These are phyloP conservation scores for Agastache rugosa DNA, from an alignment of 257 asterid genomes.

Conservation along the genomic window DNA sequence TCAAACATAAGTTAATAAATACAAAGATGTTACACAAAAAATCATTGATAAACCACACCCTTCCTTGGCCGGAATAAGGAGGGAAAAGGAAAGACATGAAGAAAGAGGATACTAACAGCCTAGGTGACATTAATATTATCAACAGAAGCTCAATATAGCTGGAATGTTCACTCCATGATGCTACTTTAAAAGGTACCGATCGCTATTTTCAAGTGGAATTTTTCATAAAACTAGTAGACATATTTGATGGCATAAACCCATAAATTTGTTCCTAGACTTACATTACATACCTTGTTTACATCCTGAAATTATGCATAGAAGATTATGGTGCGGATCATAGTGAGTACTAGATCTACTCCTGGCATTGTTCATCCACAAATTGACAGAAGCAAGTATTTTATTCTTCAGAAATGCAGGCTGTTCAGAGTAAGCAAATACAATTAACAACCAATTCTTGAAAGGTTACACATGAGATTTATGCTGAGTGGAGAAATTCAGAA, in stretches of 20 bases:
- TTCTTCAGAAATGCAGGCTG: slow-evolving; percentile 84
- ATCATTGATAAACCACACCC: neutral
- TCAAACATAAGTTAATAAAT: slow-evolving; percentile 25
- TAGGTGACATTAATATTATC: neutral
- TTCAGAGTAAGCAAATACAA: slow-evolving; percentile 30
- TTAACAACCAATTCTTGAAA: slow-evolving; percentile 20
- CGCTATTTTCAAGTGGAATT: neutral
- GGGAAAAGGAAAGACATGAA: neutral
- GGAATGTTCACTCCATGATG: neutral
- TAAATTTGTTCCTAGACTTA: slow-evolving; percentile 25
- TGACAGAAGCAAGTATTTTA: slow-evolving; percentile 68
- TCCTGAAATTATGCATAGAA: slow-evolving; percentile 77
- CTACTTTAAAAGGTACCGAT: slow-evolving; percentile 9
- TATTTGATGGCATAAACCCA: slow-evolving; percentile 13
- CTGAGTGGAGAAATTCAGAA: slow-evolving; percentile 30
- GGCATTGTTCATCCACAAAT: slow-evolving; percentile 93
- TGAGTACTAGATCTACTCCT: slow-evolving; percentile 89
- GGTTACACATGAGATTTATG: slow-evolving; percentile 28
- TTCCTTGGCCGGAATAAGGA: neutral
- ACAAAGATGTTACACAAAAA: slow-evolving; percentile 13
- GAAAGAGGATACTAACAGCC: neutral
- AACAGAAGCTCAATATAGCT: slow-evolving; percentile 16
- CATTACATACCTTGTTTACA: slow-evolving; percentile 70
- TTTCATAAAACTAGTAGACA: slow-evolving; percentile 12
- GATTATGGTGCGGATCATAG: slow-evolving; percentile 94